A percentile compares a stretch with the other conserved stretches of the same genome.
These are phyloP conservation scores for Colletotrichum tamarilloi DNA, from an alignment of 2,329 filamentous ascomycete genomes.

Conservation along the genomic window DNA sequence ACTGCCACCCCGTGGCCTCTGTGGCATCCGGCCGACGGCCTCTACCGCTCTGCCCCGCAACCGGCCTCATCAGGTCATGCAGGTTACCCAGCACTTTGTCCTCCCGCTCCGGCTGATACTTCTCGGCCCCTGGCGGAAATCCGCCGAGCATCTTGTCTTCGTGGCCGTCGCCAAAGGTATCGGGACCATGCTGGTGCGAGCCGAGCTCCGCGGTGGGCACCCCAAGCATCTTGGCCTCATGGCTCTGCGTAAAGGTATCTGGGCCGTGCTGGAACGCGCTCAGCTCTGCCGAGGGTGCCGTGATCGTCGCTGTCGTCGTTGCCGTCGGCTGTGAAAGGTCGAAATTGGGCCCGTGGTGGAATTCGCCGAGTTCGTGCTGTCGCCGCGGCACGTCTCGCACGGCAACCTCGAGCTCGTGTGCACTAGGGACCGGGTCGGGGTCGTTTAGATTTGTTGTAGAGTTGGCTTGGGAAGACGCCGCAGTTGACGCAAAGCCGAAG, in stretches of 20 bases:
- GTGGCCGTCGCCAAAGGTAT: conserved; percentile 28
- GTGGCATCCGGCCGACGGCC: background rate
- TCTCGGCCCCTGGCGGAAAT: conserved; percentile 17
- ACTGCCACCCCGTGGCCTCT: conserved; percentile 8
- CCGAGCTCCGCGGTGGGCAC: conserved; percentile 28
- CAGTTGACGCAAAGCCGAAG: background rate
- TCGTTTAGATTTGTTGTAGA: conserved; percentile 28
- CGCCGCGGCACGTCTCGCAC: conserved; percentile 28
- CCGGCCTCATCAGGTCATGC: conserved; percentile 21
- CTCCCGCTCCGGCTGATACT: conserved; percentile 23
- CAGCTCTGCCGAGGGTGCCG: conserved; percentile 20
- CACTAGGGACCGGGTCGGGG: conserved; percentile 22
- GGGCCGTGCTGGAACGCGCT: conserved; percentile 30
- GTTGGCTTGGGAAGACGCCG: conserved; percentile 12
- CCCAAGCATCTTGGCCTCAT: conserved; percentile 30
- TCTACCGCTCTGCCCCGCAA: conserved; percentile 3
- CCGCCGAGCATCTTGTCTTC: conserved; percentile 30
- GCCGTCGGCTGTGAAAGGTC: background rate
- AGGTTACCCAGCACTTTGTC: conserved; percentile 31
- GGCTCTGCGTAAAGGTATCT: conserved; percentile 19
- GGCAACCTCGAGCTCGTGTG: conserved; percentile 31
- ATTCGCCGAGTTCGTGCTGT: conserved; percentile 30
- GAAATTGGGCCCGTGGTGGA: conserved; percentile 27
- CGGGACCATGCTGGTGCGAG: conserved; percentile 29
- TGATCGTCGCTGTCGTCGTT: background rate